Evolutionary conservation across 257 asterid genomes (phyloP).

Genomic region (Primulina eburnea): DNA sequence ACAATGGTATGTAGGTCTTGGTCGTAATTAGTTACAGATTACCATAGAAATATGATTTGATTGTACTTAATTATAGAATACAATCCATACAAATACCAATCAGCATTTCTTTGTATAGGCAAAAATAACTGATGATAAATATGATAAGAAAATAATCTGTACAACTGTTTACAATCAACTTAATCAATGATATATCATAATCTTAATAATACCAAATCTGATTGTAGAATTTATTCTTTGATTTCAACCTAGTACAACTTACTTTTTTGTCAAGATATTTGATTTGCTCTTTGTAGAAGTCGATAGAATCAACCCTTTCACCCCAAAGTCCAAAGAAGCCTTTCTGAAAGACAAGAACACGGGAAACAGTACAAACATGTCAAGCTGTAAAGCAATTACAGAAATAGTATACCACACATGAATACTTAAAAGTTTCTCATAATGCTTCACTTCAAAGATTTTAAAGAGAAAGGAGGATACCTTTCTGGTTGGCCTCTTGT

Average conservation of each 20-base stretch:
- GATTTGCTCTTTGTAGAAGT: conserved; percentile 58
- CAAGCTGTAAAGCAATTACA: neutral
- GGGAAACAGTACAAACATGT: conserved; percentile 15
- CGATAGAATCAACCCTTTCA: conserved; percentile 68
- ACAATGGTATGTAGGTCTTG: neutral
- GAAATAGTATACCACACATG: neutral
- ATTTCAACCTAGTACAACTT: conserved; percentile 19
- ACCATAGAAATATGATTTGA: neutral
- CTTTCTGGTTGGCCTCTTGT: conserved; percentile 66
- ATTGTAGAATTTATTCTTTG: too few relatives aligned
- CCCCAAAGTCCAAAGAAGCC: conserved; percentile 95
- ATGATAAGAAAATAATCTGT: neutral
- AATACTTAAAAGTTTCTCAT: conserved; percentile 2
- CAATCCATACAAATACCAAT: neutral
- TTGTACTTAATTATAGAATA: neutral
- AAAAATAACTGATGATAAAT: neutral
- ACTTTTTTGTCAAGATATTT: conserved; percentile 64
- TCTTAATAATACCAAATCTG: neutral
- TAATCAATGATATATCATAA: neutral
- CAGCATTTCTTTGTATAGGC: neutral
- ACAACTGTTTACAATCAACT: neutral
- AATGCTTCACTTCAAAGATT: conserved; percentile 11
- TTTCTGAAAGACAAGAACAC: conserved; percentile 48
- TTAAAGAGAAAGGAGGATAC: conserved; percentile 33
- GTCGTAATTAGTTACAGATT: neutral